Base-by-base conservation (phyloP, 208 protist genomes). In the Trypanosoma cruzi region DNA sequence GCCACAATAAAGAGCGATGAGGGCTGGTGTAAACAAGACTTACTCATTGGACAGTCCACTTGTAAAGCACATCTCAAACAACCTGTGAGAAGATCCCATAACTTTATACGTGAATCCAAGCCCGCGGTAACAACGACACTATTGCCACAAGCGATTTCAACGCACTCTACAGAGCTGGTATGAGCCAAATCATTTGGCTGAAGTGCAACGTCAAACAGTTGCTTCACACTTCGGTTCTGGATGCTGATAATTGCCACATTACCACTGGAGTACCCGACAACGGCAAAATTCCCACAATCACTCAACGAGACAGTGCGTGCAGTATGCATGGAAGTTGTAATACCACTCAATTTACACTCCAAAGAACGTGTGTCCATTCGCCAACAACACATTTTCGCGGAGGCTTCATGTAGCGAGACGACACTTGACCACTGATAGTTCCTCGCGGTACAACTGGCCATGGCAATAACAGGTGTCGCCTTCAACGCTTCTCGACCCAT, bases 341-440 rank as follows among this genome's bases (percentile, higher is more conserved):
- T 90, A 28, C 79, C 88, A 32, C 80, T 85, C 28, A 96, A 62
- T 70, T 93, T 94, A 65, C 92, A 89, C 40, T 94, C 89, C 53
- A 89, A 68, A 20, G 75, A 70, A 37, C 89, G 81, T 34, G 75
- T 92, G 70, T 97, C 88, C 79, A 95, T 88, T 34, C 87, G 82
- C 93, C 93, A 97, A 13, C 84, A 81, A 65, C 90, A 92, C 63
- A 82, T 72, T 58, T 84, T 68, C 32, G 88, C 57, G 5, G 86
- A 89, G 20, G 82, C 82, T 14, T 87, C 75, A 77, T 97, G 93
- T 22, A 94, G 40, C 16, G 90, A 85, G 22, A 96, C 84, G 20
- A 94, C 54, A 64, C 86, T 91, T 14, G 89, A 61, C 90, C 90
- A 97, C 65, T 95, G 85, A 71, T 94, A 95, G 72, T 92, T 92